Evolutionary conservation across 2,329 filamentous ascomycete genomes (phyloP), one percentile per base, ranked within the genome.

Genomic region (Botrytis hyacinthi): DNA sequence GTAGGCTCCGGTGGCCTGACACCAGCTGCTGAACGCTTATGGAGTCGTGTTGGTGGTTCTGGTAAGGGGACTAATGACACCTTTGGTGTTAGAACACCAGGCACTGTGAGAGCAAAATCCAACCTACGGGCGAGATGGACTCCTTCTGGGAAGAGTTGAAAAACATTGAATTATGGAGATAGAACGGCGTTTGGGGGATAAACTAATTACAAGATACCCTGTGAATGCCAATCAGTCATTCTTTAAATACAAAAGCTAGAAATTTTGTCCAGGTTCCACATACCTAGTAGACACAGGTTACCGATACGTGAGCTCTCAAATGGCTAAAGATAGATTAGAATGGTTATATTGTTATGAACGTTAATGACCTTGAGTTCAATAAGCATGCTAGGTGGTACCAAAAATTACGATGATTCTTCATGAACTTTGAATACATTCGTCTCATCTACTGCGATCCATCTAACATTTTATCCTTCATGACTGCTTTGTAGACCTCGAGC

Each of bases 1-100:
- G 84, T 88, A 37, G 76, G 76, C 26, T 83, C 86, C 16, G 85
- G 84, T 29, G 84, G 84, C 7, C 82, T 95, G 80, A 95, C 93
- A 35, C 93, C 93, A 6, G 93, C 93, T 22, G 93, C 91, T 4
- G 88, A 91, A 80, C 86, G 90, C 75, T 82, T 94, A 48, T 90
- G 90, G 84, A 89, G 87, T 76, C 89, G 86, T 80, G 88, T 93
- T 76, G 87, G 83, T 57, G 85, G 80, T 70, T 79, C 78, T 7
- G 80, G 80, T 61, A 81, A 76, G 59, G 71, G 70, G 37, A 76
- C 78, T 37, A 77, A 78, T 46, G 75, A 76, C 74, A 74, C 77
- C 14, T 81, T 81, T 74, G 77, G 76, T 29, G 70, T 65, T 22
- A 77, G 74, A 44, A 81, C 79, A 40, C 78, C 78, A 22, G 76